These are phyloP conservation scores for Debaryomyces prosopidis DNA, from an alignment of 805 yeast species.

Conservation along the genomic window DNA sequence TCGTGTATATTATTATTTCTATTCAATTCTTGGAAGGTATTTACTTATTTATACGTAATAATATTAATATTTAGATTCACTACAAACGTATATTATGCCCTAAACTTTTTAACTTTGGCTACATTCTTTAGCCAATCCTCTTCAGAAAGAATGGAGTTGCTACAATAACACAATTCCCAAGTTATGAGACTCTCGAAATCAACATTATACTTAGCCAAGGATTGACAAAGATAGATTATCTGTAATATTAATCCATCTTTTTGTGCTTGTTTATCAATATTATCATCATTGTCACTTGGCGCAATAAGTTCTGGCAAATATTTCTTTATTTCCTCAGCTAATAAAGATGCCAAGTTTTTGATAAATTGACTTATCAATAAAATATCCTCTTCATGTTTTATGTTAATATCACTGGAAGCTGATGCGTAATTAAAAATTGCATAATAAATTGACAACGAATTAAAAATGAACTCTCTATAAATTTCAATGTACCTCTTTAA, in stretches of 20 bases:
- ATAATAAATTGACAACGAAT: conserved; percentile 64
- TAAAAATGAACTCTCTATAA: conserved; percentile 79
- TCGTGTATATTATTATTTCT: conserved; percentile 1
- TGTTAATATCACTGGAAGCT: conserved; percentile 10
- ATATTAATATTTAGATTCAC: too few relatives aligned
- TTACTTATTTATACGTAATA: too few relatives aligned
- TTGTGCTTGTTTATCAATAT: conserved; percentile 38
- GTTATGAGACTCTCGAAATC: conserved; percentile 64
- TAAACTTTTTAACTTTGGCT: conserved; percentile 35
- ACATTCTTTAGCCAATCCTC: conserved; percentile 36
- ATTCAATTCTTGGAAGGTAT: background rate
- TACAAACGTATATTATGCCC: conserved; percentile 3
- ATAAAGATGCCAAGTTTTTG: conserved; percentile 26
- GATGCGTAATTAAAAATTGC: conserved; percentile 53
- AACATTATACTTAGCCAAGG: conserved; percentile 68
- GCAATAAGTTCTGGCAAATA: conserved; percentile 21
- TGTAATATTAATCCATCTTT: conserved; percentile 76
- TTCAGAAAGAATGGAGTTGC: conserved; percentile 24
- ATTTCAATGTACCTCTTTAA: conserved; percentile 81
- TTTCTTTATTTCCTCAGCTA: conserved; percentile 19
- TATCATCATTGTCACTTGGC: conserved; percentile 6
- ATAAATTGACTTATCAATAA: conserved; percentile 29
- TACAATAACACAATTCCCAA: conserved; percentile 33
- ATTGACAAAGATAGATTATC: conserved; percentile 84
- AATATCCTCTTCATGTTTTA: conserved; percentile 18